phyloP scores from a whole-genome alignment of 1,284 basidiomycete genomes.

The Pisolithus thermaeus region DNA sequence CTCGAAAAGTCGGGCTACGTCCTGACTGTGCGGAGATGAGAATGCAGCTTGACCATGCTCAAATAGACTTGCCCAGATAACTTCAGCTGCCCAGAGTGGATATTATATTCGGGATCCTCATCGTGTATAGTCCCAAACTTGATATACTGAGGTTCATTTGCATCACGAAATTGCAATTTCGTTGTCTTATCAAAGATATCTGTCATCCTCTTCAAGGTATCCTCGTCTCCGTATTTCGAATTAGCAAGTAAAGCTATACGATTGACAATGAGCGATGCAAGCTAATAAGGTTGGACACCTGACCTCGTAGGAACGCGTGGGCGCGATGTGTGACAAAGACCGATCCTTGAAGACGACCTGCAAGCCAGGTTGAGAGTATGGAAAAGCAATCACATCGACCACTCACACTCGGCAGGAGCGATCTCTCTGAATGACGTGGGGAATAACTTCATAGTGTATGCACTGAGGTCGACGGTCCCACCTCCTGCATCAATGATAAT shows the following conservation, averaged over 20 bases:
- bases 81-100: slow-evolving; percentile 40
- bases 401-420: slow-evolving; percentile 34
- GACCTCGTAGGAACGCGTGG: slow-evolving; percentile 27
- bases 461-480: slow-evolving; percentile 48
- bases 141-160: slow-evolving; percentile 37
- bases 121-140: slow-evolving; percentile 42
- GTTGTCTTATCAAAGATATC: slow-evolving; percentile 43
- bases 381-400: background rate
- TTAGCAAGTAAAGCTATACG: slow-evolving; percentile 28
- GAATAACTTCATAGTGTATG: slow-evolving; percentile 28
- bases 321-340: slow-evolving; percentile 35
- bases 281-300: slow-evolving; percentile 2
- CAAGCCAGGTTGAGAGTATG: background rate
- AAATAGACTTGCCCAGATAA: slow-evolving; percentile 32
- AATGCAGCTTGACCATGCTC: background rate
- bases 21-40: slow-evolving; percentile 19
- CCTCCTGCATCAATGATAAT: slow-evolving; percentile 52
- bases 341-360: slow-evolving; percentile 22
- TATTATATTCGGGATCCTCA: slow-evolving; percentile 36
- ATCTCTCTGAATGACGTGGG: slow-evolving; percentile 31
- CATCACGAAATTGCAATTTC: slow-evolving; percentile 39
- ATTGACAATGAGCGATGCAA: slow-evolving; percentile 14
- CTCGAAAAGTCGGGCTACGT: slow-evolving; percentile 39
- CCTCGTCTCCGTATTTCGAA: slow-evolving; percentile 23
- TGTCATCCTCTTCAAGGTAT: slow-evolving; percentile 35